Percentiles rank a stretch among this genome's conserved stretches.
phyloP scores from a whole-genome alignment of 1,139 yeast species.

The Yamadazyma dendronema region DNA sequence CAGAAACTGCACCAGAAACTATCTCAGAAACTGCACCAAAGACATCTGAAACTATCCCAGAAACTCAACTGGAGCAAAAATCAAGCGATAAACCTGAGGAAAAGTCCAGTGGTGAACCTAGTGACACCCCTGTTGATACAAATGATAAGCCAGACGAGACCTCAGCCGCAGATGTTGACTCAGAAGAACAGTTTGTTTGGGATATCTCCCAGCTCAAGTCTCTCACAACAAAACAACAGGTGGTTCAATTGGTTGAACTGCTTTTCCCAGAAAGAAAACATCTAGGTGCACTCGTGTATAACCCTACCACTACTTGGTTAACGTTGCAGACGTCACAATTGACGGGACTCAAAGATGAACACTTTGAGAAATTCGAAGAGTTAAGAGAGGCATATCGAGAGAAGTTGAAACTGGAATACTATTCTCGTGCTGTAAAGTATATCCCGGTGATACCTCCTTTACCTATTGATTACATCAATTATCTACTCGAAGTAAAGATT shows the following conservation, averaged over 20 bases:
- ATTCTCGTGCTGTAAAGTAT: conserved; percentile 20
- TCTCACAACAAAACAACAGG: conserved; percentile 25
- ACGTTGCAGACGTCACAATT: conserved; percentile 37
- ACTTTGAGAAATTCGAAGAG: conserved; percentile 30
- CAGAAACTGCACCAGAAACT: too few species aligned
- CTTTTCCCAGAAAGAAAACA: conserved; percentile 48
- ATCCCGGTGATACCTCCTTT: conserved; percentile 49
- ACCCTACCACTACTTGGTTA: conserved; percentile 51
- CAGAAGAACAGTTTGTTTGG: not conserved
- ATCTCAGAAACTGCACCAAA: too few species aligned
- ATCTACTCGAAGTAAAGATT: conserved; percentile 62
- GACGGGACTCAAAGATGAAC: conserved; percentile 37
- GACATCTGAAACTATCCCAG: too few species aligned
- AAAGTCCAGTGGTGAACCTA: too few species aligned
- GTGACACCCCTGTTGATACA: too few species aligned
- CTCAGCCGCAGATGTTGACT: not conserved
- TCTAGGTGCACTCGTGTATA: conserved; percentile 63
- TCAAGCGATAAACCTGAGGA: too few species aligned
- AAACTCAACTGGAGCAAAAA: too few species aligned
- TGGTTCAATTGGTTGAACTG: conserved; percentile 41
- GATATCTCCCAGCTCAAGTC: conserved; percentile 1
- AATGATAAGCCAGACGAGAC: too few species aligned
- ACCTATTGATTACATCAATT: conserved; percentile 53
- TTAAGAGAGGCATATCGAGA: conserved; percentile 26
- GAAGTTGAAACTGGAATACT: conserved; percentile 22